phyloP scores from a whole-genome alignment of 2,329 filamentous ascomycete species.

The Aspergillus carbonarius region DNA sequence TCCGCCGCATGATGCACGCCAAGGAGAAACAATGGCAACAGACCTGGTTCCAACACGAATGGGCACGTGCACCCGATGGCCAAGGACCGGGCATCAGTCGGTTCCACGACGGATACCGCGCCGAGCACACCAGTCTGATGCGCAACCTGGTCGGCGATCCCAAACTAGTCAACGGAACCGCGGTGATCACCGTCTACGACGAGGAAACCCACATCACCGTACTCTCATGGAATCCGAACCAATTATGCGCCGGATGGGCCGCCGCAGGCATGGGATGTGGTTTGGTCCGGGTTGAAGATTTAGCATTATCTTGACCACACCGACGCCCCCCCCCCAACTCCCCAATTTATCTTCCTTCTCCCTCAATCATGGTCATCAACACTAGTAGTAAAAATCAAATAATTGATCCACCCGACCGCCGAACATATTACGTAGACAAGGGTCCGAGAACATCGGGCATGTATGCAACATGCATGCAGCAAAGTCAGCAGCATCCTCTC shows the following conservation, averaged over 20 bases:
- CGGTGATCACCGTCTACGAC: slow-evolving; percentile 55
- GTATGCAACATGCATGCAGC: too few species aligned
- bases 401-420: too few species aligned
- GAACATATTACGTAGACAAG: too few species aligned
- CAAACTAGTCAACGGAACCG: slow-evolving; percentile 33
- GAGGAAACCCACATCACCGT: slow-evolving; percentile 62
- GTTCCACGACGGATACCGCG: slow-evolving; percentile 47
- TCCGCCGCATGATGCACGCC: slow-evolving; percentile 50
- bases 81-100: slow-evolving; percentile 39
- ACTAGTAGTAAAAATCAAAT: too few species aligned
- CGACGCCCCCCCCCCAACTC: too few species aligned
- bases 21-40: slow-evolving; percentile 55
- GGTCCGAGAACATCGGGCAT: too few species aligned
- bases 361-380: too few species aligned
- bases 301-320: slow-evolving; percentile 45
- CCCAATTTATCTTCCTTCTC: too few species aligned
- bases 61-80: slow-evolving; percentile 37
- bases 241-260: slow-evolving; percentile 65
- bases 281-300: slow-evolving; percentile 64
- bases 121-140: slow-evolving; percentile 36
- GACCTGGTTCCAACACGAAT: slow-evolving; percentile 60
- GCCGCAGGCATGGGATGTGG: slow-evolving; percentile 67
- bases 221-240: slow-evolving; percentile 68
- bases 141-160: slow-evolving; percentile 32
- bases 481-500: too few species aligned